Percentiles rank a stretch among this genome's conserved stretches.
Evolutionary conservation across 2,329 filamentous ascomycete species (phyloP).

Genomic region (Trichoderma sp.): DNA sequence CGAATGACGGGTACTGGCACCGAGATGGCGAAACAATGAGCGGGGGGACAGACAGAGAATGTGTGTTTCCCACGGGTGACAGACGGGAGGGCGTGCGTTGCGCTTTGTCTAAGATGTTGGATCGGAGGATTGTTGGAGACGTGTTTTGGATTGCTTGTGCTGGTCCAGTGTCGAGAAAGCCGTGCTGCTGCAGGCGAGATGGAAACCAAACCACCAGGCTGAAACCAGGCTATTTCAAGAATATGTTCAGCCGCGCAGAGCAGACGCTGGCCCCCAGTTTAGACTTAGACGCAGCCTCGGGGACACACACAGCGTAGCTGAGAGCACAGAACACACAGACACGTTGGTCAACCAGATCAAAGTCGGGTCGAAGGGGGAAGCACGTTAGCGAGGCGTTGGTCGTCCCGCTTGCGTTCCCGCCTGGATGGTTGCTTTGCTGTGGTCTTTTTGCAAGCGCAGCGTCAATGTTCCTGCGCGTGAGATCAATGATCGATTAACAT

Average conservation of each 20-base stretch:
- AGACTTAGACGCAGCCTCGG: constrained; percentile 13
- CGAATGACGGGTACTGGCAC: neutral
- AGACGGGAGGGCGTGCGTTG: neutral
- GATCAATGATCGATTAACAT: neutral
- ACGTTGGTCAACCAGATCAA: neutral
- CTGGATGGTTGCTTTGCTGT: neutral
- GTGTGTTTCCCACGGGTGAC: neutral
- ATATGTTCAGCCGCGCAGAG: constrained; percentile 14
- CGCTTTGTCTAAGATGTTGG: constrained; percentile 7
- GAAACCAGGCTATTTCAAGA: neutral
- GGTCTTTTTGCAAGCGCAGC: neutral
- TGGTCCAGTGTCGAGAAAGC: neutral
- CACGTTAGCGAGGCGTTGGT: neutral
- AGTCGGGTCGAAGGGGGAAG: neutral
- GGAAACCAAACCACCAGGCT: constrained; percentile 10
- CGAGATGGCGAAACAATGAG: neutral
- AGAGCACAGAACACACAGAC: neutral
- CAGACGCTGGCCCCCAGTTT: constrained; percentile 7
- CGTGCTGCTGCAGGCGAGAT: neutral
- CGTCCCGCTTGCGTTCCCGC: neutral
- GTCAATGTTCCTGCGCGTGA: neutral
- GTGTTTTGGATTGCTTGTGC: neutral
- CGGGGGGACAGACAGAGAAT: neutral
- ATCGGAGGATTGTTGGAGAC: constrained; percentile 1
- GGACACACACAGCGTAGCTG: neutral